phyloP scores from a whole-genome alignment of 2,329 filamentous ascomycete species.

The Dactylellina haptotyla region DNA sequence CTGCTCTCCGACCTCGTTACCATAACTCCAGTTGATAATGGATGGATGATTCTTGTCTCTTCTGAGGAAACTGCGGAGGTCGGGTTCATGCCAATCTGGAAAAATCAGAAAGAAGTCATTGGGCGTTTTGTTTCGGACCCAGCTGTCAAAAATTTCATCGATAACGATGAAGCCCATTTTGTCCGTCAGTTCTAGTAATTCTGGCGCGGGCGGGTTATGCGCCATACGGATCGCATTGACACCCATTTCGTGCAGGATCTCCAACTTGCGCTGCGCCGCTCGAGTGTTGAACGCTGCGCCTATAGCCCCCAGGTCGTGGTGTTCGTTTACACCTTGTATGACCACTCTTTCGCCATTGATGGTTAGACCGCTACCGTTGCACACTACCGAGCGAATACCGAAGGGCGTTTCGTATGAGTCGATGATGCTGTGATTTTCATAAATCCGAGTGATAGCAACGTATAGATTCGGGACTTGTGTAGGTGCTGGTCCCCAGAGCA shows the following conservation, averaged over 20 bases:
- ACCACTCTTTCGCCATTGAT: constrained; percentile 65
- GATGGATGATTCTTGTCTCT: constrained; percentile 69
- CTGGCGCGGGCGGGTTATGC: constrained; percentile 67
- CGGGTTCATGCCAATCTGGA: constrained; percentile 67
- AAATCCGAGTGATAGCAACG: constrained; percentile 63
- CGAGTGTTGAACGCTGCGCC: constrained; percentile 66
- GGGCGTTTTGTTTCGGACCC: constrained; percentile 64
- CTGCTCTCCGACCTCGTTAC: constrained; percentile 69
- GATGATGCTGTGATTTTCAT: constrained; percentile 57
- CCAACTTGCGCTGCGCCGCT: constrained; percentile 65
- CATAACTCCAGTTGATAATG: constrained; percentile 67
- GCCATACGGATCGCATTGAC: constrained; percentile 66
- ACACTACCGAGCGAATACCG: constrained; percentile 65
- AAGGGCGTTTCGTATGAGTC: constrained; percentile 67
- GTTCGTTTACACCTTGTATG: constrained; percentile 66
- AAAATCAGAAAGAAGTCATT: constrained; percentile 68
- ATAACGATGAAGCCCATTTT: constrained; percentile 66
- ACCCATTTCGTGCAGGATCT: constrained; percentile 66
- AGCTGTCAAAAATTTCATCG: constrained; percentile 68
- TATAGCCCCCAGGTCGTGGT: constrained; percentile 67
- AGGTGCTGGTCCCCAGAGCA: constrained; percentile 66
- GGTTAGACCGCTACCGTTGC: constrained; percentile 62
- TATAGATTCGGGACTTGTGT: constrained; percentile 65
- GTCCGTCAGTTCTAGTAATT: constrained; percentile 67
- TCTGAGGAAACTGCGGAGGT: constrained; percentile 66